Base-by-base conservation (phyloP, 768 basidiomycete species). In the Cystobasidium ongulense region DNA sequence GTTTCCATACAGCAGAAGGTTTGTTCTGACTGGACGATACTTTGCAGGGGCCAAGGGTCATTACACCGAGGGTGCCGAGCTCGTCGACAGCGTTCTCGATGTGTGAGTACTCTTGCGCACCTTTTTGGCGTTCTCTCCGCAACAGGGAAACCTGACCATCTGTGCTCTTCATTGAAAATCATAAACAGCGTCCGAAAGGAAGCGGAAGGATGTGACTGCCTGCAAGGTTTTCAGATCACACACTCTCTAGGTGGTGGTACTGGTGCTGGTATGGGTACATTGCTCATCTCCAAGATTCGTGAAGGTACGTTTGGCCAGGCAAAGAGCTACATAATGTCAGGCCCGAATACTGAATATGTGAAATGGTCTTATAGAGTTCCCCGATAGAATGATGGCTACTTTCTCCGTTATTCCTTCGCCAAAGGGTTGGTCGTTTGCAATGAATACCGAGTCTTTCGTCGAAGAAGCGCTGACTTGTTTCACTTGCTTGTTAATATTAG, bases 341-440 rank as follows among this genome's bases (percentile, higher is more conserved):
- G 25, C 13, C 29, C 7, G 50, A 35, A 70, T 25, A 13, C 27
- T 27, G 21, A n/a, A 11, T 10, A 29, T 11, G 33, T 29, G 38
- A 31, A 3, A 52, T 70, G 43, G 17, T 35, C 65, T 29, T 77
- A 94, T 97, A 82, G 95, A 99, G 81, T 99, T 91, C 83, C 96
- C 95, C 77, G 96, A 99, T 83, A 86, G 96, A 72, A 99, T 99
- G 95, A 97, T 98, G 95, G 92, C 91, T 82, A 98, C 96, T 75
- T 99, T 95, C 86, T 98, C 96, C 71, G 95, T 99, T 79, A 91
- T 98, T 18, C 95, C 95, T 35, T 89, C 88, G 82, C 93, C 95
- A 72, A 95, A 95, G 82, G 94, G 57, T 59, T 5, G 13, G 57
- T 59, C 29, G 23, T 29, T 83, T 33, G 18, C 7, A 7, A 39